Conservation (phyloP, 2,329 filamentous ascomycete species). For the Colletotrichum sublineola region DNA sequence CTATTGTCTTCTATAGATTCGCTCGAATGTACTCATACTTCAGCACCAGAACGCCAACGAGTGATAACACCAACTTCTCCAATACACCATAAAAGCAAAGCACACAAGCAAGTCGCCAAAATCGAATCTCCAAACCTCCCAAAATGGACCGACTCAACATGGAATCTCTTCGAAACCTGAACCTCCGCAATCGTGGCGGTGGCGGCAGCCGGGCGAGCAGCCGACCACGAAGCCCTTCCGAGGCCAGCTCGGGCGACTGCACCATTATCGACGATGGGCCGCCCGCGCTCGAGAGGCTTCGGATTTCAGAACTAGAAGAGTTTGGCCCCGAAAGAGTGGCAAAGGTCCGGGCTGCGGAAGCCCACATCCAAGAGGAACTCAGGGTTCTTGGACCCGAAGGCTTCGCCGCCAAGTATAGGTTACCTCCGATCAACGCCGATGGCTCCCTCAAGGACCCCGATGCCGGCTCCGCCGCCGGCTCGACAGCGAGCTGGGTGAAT, state of each 20-base stretch:
- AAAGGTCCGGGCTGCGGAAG: background rate
- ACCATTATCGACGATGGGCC: slow-evolving; percentile 1
- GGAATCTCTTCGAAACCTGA: background rate
- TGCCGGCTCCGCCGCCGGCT: background rate
- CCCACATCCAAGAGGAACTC: background rate
- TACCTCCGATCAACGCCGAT: too few relatives aligned
- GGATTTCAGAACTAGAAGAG: background rate
- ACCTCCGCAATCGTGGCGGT: background rate
- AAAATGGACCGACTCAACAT: background rate
- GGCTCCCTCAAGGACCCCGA: too few relatives aligned
- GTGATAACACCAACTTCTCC: background rate
- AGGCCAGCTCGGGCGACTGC: background rate
- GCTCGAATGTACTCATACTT: background rate
- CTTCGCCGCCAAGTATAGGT: background rate
- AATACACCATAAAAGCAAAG: background rate
- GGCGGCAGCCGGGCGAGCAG: background rate
- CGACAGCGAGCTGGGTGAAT: background rate
- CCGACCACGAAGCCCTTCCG: background rate
- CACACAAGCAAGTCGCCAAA: background rate
- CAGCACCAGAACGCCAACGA: background rate
- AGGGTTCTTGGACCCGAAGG: background rate
- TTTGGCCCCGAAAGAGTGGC: background rate
- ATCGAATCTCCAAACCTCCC: too few relatives aligned
- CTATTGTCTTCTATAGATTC: background rate
- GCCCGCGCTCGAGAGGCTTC: slow-evolving; percentile 7